Evolutionary conservation across 129 eudicot species (phyloP), one percentile per base, ranked within the genome.

Genomic region (Tagetes erecta): DNA sequence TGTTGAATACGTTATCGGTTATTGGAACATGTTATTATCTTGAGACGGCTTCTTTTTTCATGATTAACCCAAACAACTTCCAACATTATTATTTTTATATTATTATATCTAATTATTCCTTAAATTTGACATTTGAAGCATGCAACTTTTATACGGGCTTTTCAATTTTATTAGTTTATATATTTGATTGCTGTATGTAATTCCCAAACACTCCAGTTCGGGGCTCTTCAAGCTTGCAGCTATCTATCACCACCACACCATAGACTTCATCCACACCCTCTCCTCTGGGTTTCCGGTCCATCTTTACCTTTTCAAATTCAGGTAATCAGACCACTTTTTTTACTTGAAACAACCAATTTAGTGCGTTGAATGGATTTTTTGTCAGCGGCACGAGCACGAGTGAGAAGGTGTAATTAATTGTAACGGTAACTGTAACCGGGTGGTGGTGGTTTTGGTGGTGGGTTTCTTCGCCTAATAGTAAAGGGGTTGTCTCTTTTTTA

Each of bases 71-170:
- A 72, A 78, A 72, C 78, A 57, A 38, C 70, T 69, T 59, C 71
- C 76, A 46, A 8, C 35, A 68, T 11, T 14, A 62, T 60, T 52
- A n/a, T 40, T 40, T 0, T 44, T 14, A 52, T 52, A 7, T 7
- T n/a, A 52, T 4, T 20, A n/a, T 14, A n/a, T 20, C 27, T 20
- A 20, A 52, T 6, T 71, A 78, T 71, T 64, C 68, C 59, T 72
- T 63, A 40, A 64, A 71, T 50, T 51, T 63, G 72, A 78, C 67
- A 75, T 41, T 11, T 33, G 33, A 72, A 65, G 11, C 67, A 76
- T 39, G 80, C 47, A 20, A 76, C 74, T 58, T 52, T 76, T 67
- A 70, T 30, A 69, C 63, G 72, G 51, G 72, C 67, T 50, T 36
- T 71, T 66, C 39, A 56, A 34, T 78, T 77, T 78, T 78, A 63